Evolutionary conservation across 352 stramenopile species (phyloP).

Genomic region (Pythium rhizo-oryzae): DNA sequence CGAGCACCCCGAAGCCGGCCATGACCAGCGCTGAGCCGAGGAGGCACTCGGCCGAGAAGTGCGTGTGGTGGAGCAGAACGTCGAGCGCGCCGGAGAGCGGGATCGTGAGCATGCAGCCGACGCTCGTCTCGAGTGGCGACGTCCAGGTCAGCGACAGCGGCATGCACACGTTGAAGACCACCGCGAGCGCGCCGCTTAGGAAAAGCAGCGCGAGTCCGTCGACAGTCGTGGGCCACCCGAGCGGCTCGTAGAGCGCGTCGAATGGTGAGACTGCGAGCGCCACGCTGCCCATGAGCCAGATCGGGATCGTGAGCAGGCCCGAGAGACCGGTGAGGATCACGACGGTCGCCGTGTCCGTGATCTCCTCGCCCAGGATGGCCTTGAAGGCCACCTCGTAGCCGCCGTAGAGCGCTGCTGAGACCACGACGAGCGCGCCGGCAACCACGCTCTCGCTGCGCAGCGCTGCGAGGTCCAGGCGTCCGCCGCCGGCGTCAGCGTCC

Average conservation of each 20-base stretch:
- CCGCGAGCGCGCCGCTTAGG: slow-evolving; percentile 37
- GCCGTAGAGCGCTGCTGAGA: slow-evolving; percentile 47
- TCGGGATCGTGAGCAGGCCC: slow-evolving; percentile 47
- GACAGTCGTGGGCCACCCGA: slow-evolving; percentile 42
- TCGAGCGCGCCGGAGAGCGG: slow-evolving; percentile 53
- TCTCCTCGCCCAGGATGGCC: slow-evolving; percentile 37
- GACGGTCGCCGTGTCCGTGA: slow-evolving; percentile 57
- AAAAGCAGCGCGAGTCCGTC: slow-evolving; percentile 44
- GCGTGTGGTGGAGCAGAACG: slow-evolving; percentile 44
- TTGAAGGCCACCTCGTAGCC: slow-evolving; percentile 54
- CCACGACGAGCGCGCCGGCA: slow-evolving; percentile 47
- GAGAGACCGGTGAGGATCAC: slow-evolving; percentile 49
- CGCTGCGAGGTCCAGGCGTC: slow-evolving; percentile 26
- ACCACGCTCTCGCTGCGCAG: slow-evolving; percentile 37
- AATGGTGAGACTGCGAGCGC: slow-evolving; percentile 43
- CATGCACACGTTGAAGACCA: slow-evolving; percentile 46
- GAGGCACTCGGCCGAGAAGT: slow-evolving; percentile 53
- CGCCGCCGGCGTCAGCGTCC: slow-evolving; percentile 26
- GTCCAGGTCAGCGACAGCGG: slow-evolving; percentile 55
- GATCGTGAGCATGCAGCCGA: slow-evolving; percentile 63
- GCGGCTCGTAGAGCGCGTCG: slow-evolving; percentile 45
- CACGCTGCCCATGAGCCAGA: slow-evolving; percentile 50
- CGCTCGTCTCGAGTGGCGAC: slow-evolving; percentile 55
- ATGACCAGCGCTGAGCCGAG: slow-evolving; percentile 51
- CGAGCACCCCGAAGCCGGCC: slow-evolving; percentile 42